These are phyloP conservation scores for Fusarium liriodendri DNA, from an alignment of 2,329 filamentous ascomycete genomes.

Conservation along the genomic window DNA sequence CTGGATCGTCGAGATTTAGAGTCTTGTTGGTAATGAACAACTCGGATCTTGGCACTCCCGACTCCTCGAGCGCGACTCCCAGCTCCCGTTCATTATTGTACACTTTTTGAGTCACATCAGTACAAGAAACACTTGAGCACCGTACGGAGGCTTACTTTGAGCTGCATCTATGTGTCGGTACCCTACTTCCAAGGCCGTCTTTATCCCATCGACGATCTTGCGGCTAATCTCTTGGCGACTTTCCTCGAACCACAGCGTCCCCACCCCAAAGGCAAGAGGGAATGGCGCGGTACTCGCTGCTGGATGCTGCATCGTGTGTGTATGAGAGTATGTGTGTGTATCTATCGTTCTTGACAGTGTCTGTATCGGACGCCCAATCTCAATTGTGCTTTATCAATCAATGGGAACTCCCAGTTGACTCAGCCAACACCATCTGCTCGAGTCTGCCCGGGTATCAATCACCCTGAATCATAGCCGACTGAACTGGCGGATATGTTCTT, in stretches of 20 bases:
- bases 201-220: not conserved
- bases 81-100: not conserved
- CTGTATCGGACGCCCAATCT: not conserved
- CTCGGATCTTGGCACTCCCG: not conserved
- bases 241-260: not conserved
- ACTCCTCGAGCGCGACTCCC: not conserved
- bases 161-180: not conserved
- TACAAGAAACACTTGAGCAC: accelerated
- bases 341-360: not conserved
- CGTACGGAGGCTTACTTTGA: not conserved
- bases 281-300: not conserved
- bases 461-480: not conserved
- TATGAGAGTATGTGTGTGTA: no score
- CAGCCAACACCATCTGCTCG: not conserved
- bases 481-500: not conserved
- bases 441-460: not conserved
- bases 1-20: not conserved
- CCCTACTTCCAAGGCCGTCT: not conserved
- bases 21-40: not conserved
- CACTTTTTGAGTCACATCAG: not conserved
- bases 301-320: not conserved
- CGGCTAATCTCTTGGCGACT: not conserved
- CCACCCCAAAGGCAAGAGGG: not conserved
- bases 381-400: not conserved
- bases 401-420: not conserved